A percentile compares a stretch with the other conserved stretches of the same genome.
phyloP scores from a whole-genome alignment of 2,329 filamentous ascomycete species.

The Akanthomyces dipterigenus region DNA sequence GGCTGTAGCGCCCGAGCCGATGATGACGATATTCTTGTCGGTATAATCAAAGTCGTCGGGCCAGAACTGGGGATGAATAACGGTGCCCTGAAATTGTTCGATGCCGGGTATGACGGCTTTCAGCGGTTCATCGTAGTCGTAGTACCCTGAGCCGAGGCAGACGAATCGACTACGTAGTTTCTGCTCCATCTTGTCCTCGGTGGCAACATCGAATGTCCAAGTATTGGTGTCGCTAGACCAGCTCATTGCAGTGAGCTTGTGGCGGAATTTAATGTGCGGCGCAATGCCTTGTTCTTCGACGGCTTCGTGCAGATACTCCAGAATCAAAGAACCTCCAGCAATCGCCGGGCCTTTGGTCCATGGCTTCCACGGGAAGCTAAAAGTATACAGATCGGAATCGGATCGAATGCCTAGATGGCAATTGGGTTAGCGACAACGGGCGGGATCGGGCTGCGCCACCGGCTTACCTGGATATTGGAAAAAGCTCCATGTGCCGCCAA shows the following conservation, averaged over 20 bases:
- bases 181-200: constrained; percentile 19
- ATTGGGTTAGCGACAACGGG: background rate
- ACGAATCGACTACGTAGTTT: constrained; percentile 39
- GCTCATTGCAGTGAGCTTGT: constrained; percentile 39
- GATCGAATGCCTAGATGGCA: constrained; percentile 49
- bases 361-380: constrained; percentile 63
- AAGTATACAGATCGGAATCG: constrained; percentile 55
- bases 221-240: constrained; percentile 15
- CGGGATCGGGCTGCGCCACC: background rate
- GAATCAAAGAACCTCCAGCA: constrained; percentile 45
- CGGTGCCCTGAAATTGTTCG: constrained; percentile 28
- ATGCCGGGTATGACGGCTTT: constrained; percentile 40
- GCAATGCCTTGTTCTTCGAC: constrained; percentile 42
- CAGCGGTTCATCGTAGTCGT: constrained; percentile 57
- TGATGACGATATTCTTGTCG: constrained; percentile 57
- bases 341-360: constrained; percentile 50
- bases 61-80: constrained; percentile 70
- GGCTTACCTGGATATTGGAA: constrained; percentile 57
- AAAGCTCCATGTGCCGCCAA: constrained; percentile 75
- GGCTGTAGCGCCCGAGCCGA: constrained; percentile 62
- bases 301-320: constrained; percentile 46
- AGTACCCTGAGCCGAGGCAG: constrained; percentile 56
- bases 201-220: background rate
- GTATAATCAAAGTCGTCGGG: constrained; percentile 59
- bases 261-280: constrained; percentile 47